Evolutionary conservation across 305 asterid species (phyloP), one percentile per base, ranked within the genome.

Genomic region (Fraxinus ornus): DNA sequence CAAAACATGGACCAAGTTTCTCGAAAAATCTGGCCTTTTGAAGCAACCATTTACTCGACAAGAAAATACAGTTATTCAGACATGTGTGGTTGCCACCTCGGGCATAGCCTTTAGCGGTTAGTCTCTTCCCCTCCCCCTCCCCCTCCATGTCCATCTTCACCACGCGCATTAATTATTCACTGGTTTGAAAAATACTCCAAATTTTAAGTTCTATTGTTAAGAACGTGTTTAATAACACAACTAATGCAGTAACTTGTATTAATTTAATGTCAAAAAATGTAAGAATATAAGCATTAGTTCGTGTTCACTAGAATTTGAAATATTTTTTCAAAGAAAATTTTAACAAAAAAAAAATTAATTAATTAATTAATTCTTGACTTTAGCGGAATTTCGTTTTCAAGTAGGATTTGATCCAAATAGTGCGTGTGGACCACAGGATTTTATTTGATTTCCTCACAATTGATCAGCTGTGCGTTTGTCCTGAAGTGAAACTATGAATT

Each of bases 101-200:
- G 99, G 99, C 90, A 94, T 95, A 26, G 99, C 99, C 80, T 94
- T 95, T 85, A 93, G 98, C 88, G 99, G 99, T 95, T 66, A 70
- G 66, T 80, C 1, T 39, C 10, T 28, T 3, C 2, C 32, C 24
- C 7, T 17, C 21, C 30, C 7, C 6, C 75, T 7, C 64, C 24
- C 60, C 36, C 15, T 17, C 13, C 30, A 22, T 35, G 13, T 19
- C 47, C 0, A 26, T 21, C 8, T 32, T 2, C 4, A 13, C 33
- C 57, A 41, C 55, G 12, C 17, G 55, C 55, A 44, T 44, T 12
- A 44, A 44, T 8, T 39, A 8, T 39, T 39, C 47, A 39, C 47
- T 37, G 44, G 12, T 37, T 37, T 37, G 1, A 37, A 37, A 12
- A 37, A 39, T 39, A 39, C 47, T 39, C 47, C 47, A 8, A 1